Evolutionary conservation across 176 grass and related monocot species (phyloP).

Genomic region (Cenchrus americanus): DNA sequence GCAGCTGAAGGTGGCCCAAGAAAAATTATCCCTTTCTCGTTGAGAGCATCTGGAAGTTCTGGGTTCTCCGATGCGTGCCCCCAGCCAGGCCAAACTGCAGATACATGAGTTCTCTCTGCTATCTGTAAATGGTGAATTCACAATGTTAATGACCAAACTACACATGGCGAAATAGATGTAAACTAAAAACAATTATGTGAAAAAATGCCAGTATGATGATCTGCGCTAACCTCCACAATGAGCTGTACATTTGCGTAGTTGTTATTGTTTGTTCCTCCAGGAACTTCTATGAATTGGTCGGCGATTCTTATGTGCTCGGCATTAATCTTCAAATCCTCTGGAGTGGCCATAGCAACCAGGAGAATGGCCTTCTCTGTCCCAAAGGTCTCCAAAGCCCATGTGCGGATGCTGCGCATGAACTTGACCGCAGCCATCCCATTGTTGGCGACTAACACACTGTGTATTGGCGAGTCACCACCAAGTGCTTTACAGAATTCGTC

Average conservation of each 20-base stretch:
- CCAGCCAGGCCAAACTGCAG: constrained; percentile 99
- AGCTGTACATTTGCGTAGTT: constrained; percentile 99
- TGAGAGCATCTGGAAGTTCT: constrained; percentile 86
- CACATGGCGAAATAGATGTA: neutral
- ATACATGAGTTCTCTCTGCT: constrained; percentile 92
- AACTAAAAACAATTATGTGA: neutral
- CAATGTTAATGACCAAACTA: constrained; percentile 33
- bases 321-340: constrained; percentile 97
- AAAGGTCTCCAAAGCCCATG: constrained; percentile 90
- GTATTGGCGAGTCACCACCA: constrained; percentile 73
- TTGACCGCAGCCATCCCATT: constrained; percentile 99
- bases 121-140: constrained; percentile 51
- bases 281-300: constrained; percentile 96
- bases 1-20: constrained; percentile 87
- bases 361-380: constrained; percentile 92
- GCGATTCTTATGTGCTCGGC: constrained; percentile 97
- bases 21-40: constrained; percentile 88
- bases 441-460: constrained; percentile 94
- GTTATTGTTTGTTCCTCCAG: constrained; percentile 94
- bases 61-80: constrained; percentile 98
- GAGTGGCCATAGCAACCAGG: constrained; percentile 95
- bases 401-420: constrained; percentile 88
- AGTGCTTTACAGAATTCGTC: constrained; percentile 82
- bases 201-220: neutral
- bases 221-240: constrained; percentile 86